Evolutionary conservation across 768 basidiomycete species (phyloP), one percentile per base, ranked within the genome.

Genomic region (Boletus coccyginus): DNA sequence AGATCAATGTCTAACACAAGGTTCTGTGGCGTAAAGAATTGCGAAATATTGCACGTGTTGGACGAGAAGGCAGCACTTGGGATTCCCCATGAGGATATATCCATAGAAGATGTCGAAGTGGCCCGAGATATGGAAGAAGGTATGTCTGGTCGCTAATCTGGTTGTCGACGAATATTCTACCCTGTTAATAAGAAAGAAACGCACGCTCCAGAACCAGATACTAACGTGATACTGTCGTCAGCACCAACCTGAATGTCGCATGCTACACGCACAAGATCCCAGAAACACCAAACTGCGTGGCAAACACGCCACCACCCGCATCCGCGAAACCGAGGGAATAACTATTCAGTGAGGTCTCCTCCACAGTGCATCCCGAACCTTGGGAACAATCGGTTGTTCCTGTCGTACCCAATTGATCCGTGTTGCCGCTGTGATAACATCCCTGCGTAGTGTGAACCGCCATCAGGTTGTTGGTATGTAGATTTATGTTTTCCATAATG

Each of bases 221-320:
- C 78, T 78, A 43, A 11, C 5, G 16, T 17, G 41, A 51, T 3
- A 32, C 13, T 19, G 21, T 48, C 4, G 24, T 64, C 46, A 65
- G 48, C 6, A 40, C 21, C 13, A 21, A 46, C 7, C 16, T 17
- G 38, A 44, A 39, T 12, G 21, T 41, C 47, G 40, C 24, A 19
- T 9, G 24, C 36, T n/a, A 38, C 33, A 65, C 78, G 66, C 60
- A 78, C 76, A 68, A 80, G 39, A 82, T 74, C 19, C 81, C 86
- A 1, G 77, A 67, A 7, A 76, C 73, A 48, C 87, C 88, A 58
- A 88, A 85, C 62, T 88, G 87, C 4, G 85, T 78, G 3, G 87
- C 87, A 70, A 76, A 92, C 1, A 86, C 82, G 6, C 85, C 85
- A 7, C 85, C 85, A 19, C 84, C 82, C 32, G 62, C 63, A 4